These are phyloP conservation scores for Stachybotrys chlorohalonatus DNA, from an alignment of 2,329 filamentous ascomycete species.

Conservation along the genomic window DNA sequence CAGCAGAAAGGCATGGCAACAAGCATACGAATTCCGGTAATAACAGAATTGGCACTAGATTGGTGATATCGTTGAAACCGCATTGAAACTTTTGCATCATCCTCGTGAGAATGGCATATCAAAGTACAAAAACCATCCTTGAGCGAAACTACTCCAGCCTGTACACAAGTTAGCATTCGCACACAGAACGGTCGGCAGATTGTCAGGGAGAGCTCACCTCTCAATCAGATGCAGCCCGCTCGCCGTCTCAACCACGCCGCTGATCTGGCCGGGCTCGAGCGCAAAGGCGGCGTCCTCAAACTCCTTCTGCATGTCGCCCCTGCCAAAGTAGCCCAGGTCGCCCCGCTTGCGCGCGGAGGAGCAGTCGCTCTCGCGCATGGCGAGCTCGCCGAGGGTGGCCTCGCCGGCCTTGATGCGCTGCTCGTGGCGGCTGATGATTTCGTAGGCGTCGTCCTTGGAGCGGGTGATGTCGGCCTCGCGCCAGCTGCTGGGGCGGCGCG, in stretches of 20 bases:
- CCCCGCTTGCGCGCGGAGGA: conserved; percentile 90
- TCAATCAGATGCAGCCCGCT: conserved; percentile 95
- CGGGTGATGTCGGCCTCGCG: conserved; percentile 82
- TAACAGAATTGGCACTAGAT: neutral
- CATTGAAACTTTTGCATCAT: neutral
- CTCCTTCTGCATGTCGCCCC: conserved; percentile 96
- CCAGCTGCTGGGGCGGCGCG: conserved; percentile 87
- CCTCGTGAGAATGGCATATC: neutral
- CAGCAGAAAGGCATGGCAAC: no score
- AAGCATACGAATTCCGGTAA: no score
- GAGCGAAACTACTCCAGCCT: conserved; percentile 2
- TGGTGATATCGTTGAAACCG: neutral
- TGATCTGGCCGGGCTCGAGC: conserved; percentile 80
- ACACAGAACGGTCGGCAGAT: no score
- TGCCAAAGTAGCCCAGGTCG: conserved; percentile 90
- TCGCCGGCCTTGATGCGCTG: conserved; percentile 63
- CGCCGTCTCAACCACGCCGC: conserved; percentile 79
- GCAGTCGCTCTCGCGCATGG: conserved; percentile 85
- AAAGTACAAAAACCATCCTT: neutral
- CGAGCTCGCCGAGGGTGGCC: conserved; percentile 69
- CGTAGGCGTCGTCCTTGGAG: conserved; percentile 74
- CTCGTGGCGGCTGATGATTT: conserved; percentile 69
- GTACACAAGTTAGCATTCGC: conserved; percentile 2
- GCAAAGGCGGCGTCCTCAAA: conserved; percentile 94
- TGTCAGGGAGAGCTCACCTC: conserved; percentile 48